Evolutionary conservation across 2,329 filamentous ascomycete species (phyloP).

Genomic region (Drechmeria coniospora): DNA sequence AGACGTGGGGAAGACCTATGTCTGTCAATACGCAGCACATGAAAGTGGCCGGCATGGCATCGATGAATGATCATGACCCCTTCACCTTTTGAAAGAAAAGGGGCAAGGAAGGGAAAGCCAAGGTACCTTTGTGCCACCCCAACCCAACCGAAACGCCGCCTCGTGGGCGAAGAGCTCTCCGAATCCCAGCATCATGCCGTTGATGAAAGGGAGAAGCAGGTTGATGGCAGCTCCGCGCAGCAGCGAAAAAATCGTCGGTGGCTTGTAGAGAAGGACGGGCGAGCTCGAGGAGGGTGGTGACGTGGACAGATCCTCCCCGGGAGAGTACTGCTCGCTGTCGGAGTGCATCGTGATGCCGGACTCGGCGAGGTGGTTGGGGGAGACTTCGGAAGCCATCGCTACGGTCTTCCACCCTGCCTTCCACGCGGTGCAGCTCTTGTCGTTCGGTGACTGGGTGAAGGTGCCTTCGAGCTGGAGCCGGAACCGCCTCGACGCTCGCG

Average conservation of each 20-base stretch:
- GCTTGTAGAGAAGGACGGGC: constrained; percentile 72
- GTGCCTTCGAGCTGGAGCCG: too few relatives aligned
- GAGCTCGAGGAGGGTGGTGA: constrained; percentile 48
- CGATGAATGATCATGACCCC: not conserved
- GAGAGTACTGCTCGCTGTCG: constrained; percentile 71
- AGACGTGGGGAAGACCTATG: constrained; percentile 40
- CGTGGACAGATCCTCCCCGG: constrained; percentile 42
- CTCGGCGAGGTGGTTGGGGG: constrained; percentile 43
- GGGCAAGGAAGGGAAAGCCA: not conserved
- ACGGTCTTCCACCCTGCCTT: constrained; percentile 1
- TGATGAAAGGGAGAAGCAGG: constrained; percentile 85
- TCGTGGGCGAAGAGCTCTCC: constrained; percentile 95
- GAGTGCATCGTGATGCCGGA: constrained; percentile 66
- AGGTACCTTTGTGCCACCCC: constrained; percentile 77
- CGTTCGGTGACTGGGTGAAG: not conserved
- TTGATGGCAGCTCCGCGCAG: constrained; percentile 87
- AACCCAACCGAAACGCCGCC: constrained; percentile 81
- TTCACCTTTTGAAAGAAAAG: not conserved
- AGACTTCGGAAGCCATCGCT: constrained; percentile 38
- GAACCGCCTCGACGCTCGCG: too few relatives aligned
- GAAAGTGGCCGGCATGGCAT: too few relatives aligned
- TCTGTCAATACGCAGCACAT: not conserved
- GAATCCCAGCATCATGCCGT: constrained; percentile 96
- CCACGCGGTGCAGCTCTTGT: constrained; percentile 1
- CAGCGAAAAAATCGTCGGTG: constrained; percentile 75